Base-by-base conservation (phyloP, 1,284 basidiomycete genomes). In the Rhodotorula sp. region DNA sequence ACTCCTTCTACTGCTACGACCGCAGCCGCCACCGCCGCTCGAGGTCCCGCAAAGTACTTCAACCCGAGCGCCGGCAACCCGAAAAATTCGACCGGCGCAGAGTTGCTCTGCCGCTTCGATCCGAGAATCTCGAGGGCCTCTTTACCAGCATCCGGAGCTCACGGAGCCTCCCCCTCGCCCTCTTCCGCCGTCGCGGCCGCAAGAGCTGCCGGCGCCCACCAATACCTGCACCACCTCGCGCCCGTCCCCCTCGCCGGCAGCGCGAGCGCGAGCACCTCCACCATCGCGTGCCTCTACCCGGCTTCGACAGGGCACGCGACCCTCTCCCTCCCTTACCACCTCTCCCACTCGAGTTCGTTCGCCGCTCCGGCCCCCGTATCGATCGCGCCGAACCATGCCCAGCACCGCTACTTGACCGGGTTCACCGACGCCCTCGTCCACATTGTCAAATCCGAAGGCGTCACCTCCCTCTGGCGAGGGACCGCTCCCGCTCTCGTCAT, bases 401-500 rank as follows among this genome's bases (percentile, higher is more conserved):
- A 22, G 55, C 64, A 37, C 46, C 58, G 24, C 7, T 54, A 60
- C 22, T 53, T 60, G 24, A 67, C 61, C 24, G 76, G 75, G 44
- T 77, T 75, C 57, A 70, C 75, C 73, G 69, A 76, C 76, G 72
- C 69, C 30, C 48, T 79, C 8, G 37, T 59, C 30, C 74, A 76
- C 58, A 79, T 79, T 29, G 57, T 71, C 5, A 66, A 69, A 26
- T 62, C 71, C 56, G 78, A 79, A 62, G 78, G 78, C 12, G 58
- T 72, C 6, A 24, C 68, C 0, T 69, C 77, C 4, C 66, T 79
- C 29, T 79, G 79, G 79, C 56, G 78, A 33, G 79, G 79, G 12
- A 72, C 76, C 29, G 71, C 51, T 48, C 66, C 76, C 4, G 70
- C 61, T 72, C 93, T 93, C 64, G 81, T 92, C 45, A 95, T 99